Evolutionary conservation across 768 basidiomycete genomes (phyloP).

Genomic region (Kockovaella imperatae): DNA sequence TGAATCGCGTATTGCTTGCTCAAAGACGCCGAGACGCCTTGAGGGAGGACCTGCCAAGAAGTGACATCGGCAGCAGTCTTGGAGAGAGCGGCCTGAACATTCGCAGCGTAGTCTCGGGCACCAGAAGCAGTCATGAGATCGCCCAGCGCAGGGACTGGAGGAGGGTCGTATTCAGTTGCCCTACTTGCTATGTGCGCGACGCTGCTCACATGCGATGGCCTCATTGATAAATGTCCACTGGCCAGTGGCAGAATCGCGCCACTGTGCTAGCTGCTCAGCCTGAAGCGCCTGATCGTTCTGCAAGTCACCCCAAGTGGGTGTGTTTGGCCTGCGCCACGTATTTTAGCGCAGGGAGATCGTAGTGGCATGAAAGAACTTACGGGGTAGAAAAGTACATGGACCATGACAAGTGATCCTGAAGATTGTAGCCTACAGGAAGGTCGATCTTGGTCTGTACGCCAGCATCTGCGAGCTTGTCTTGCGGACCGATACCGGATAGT

Average conservation of each 20-base stretch:
- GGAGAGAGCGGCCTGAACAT: constrained; percentile 16
- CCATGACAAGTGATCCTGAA: constrained; percentile 57
- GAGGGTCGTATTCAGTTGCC: constrained; percentile 4
- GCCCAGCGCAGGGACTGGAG: constrained; percentile 21
- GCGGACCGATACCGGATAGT: constrained; percentile 66
- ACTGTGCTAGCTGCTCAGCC: constrained; percentile 17
- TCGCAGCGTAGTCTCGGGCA: constrained; percentile 23
- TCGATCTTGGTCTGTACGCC: constrained; percentile 56
- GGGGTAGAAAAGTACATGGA: constrained; percentile 39
- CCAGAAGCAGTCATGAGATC: constrained; percentile 19
- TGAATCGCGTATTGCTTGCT: constrained; percentile 36
- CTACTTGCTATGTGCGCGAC: neutral
- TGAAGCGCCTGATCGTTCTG: constrained; percentile 14
- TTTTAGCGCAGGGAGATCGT: neutral
- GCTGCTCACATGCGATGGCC: constrained; percentile 32
- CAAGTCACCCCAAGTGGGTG: constrained; percentile 32
- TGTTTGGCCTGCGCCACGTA: constrained; percentile 12
- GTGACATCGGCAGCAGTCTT: constrained; percentile 23
- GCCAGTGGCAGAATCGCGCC: constrained; percentile 19
- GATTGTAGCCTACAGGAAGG: constrained; percentile 65
- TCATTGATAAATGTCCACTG: constrained; percentile 39
- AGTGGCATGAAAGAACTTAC: constrained; percentile 6
- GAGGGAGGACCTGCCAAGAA: constrained; percentile 29
- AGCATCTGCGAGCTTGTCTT: constrained; percentile 52
- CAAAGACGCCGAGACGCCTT: constrained; percentile 31